These are phyloP conservation scores for Aphanomyces stellatus DNA, from an alignment of 352 stramenopile genomes.

Conservation along the genomic window DNA sequence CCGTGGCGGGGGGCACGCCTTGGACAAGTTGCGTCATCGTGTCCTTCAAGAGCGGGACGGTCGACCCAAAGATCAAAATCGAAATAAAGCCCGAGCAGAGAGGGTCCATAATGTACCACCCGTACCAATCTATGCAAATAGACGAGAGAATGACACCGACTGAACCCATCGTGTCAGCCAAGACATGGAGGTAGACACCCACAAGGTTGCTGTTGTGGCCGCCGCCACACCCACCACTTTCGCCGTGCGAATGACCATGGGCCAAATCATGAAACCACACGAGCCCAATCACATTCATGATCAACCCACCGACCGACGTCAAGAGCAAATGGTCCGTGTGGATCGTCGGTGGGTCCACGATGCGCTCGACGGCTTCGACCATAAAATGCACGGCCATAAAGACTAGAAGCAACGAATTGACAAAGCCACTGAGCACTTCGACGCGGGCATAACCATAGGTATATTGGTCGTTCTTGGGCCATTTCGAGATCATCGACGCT, in stretches of 20 bases:
- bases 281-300: constrained; percentile 82
- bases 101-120: constrained; percentile 77
- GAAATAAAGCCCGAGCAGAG: constrained; percentile 76
- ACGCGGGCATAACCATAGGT: constrained; percentile 83
- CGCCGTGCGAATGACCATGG: constrained; percentile 55
- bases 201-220: constrained; percentile 82
- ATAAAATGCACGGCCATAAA: constrained; percentile 81
- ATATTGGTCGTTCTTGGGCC: constrained; percentile 59
- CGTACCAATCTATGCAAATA: constrained; percentile 74
- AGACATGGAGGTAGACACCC: constrained; percentile 84
- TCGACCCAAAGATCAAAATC: constrained; percentile 77
- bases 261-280: constrained; percentile 87
- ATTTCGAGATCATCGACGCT: constrained; percentile 70
- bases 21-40: constrained; percentile 66
- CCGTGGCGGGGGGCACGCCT: constrained; percentile 30
- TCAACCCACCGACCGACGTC: constrained; percentile 69
- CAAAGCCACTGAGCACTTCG: constrained; percentile 78
- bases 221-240: not conserved
- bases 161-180: constrained; percentile 83
- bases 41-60: constrained; percentile 61
- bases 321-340: constrained; percentile 78
- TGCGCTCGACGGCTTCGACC: constrained; percentile 58
- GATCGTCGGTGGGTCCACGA: constrained; percentile 66
- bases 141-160: constrained; percentile 85
- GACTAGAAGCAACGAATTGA: constrained; percentile 79